Percentiles rank a stretch among this genome's conserved stretches.
Conservation (phyloP, 495 filamentous ascomycete genomes). For the Lasiosphaeris hirsuta region DNA sequence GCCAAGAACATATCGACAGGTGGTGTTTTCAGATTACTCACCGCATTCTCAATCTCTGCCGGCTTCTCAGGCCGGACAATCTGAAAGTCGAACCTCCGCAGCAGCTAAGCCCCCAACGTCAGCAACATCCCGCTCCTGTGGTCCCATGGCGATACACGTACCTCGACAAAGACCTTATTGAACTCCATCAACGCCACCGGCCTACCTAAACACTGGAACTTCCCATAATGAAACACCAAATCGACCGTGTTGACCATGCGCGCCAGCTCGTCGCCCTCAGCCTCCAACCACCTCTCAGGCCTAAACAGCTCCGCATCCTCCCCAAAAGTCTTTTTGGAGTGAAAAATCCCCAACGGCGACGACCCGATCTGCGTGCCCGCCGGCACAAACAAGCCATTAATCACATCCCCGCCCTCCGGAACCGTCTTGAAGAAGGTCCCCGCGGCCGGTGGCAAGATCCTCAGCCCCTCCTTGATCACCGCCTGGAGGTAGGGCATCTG, state of each 20-base stretch:
- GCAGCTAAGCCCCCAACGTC: conserved; percentile 27
- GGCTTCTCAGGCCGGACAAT: conserved; percentile 11
- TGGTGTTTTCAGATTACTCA: background rate
- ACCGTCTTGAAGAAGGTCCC: conserved; percentile 47
- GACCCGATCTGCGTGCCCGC: conserved; percentile 46
- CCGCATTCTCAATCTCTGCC: conserved; percentile 9
- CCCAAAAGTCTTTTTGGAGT: conserved; percentile 37
- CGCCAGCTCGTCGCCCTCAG: conserved; percentile 25
- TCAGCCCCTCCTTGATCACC: conserved; percentile 43
- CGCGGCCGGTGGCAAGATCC: conserved; percentile 38
- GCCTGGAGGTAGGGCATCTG: conserved; percentile 44
- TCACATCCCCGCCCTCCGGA: conserved; percentile 46
- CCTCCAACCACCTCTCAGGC: conserved; percentile 51
- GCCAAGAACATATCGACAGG: background rate
- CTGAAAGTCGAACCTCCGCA: conserved; percentile 44
- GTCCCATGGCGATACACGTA: background rate
- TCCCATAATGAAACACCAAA: conserved; percentile 32
- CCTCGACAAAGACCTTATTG: conserved; percentile 39
- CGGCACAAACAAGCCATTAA: conserved; percentile 43
- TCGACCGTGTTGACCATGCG: conserved; percentile 32
- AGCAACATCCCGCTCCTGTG: background rate
- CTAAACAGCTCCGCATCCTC: conserved; percentile 41
- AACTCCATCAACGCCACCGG: conserved; percentile 35
- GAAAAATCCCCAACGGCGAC: conserved; percentile 21
- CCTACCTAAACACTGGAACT: conserved; percentile 34